Conservation (phyloP, 2,329 filamentous ascomycete genomes). For the Pestalotiopsis sp. region DNA sequence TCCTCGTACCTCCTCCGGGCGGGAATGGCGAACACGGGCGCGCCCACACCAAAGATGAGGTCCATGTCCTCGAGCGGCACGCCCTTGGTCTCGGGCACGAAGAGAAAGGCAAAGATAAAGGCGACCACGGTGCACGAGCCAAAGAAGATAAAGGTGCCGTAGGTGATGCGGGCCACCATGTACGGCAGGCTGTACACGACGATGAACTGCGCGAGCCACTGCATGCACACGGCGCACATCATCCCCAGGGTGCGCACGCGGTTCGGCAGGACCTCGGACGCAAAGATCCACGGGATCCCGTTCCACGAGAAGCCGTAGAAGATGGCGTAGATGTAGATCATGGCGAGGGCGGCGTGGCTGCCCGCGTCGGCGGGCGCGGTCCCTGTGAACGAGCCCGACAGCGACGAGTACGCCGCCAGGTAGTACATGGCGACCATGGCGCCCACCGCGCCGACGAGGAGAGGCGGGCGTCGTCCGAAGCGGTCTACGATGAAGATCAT, state of each 20-base stretch:
- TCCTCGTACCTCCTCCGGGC: background rate
- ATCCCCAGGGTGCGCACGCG: conserved; percentile 25
- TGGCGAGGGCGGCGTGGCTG: conserved; percentile 19
- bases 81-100: conserved; percentile 48
- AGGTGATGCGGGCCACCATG: conserved; percentile 32
- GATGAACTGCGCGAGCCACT: conserved; percentile 30
- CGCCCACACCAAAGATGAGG: conserved; percentile 33
- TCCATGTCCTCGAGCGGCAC: conserved; percentile 46
- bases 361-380: conserved; percentile 14
- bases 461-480: conserved; percentile 22
- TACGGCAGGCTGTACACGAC: conserved; percentile 28
- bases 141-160: conserved; percentile 50
- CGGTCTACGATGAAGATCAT: conserved; percentile 24
- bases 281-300: conserved; percentile 28
- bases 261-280: conserved; percentile 28
- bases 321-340: conserved; percentile 24
- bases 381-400: conserved; percentile 15
- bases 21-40: background rate
- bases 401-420: conserved; percentile 23
- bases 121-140: conserved; percentile 40
- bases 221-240: conserved; percentile 22
- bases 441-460: conserved; percentile 21
- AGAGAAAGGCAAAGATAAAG: conserved; percentile 41
- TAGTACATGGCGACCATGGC: conserved; percentile 24
- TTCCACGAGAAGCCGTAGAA: conserved; percentile 27